phyloP scores from a whole-genome alignment of 2,329 filamentous ascomycete species.

The Keithomyces neogunnii region DNA sequence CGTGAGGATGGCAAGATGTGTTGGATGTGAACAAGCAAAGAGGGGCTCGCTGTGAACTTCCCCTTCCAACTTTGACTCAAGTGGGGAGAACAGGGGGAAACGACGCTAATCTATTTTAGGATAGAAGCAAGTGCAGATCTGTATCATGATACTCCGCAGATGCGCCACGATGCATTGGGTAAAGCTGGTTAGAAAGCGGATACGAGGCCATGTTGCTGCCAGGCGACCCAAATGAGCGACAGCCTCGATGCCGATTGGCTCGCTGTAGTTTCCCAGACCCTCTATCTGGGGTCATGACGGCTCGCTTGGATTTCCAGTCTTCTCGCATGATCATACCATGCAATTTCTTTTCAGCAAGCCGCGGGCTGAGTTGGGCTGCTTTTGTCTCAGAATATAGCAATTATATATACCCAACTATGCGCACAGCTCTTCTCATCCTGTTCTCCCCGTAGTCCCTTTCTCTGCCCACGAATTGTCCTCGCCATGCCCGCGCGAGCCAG shows the following conservation, averaged over 20 bases:
- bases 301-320: not conserved
- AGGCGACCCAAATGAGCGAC: not conserved
- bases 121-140: too few species aligned
- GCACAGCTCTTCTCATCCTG: too few species aligned
- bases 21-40: not conserved
- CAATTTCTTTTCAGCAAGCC: not conserved
- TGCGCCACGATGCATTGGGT: too few species aligned
- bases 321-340: not conserved
- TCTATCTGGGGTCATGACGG: conserved; percentile 1
- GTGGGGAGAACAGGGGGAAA: too few species aligned
- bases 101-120: not conserved
- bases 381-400: not conserved
- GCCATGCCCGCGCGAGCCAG: not conserved
- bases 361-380: not conserved
- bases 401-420: not conserved
- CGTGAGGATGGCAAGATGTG: too few species aligned
- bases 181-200: too few species aligned
- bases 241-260: conserved; percentile 12
- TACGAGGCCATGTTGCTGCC: too few species aligned
- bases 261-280: conserved; percentile 18
- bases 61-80: not conserved
- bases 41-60: not conserved
- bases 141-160: too few species aligned
- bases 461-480: not conserved
- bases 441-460: too few species aligned